Evolutionary conservation across 2,329 filamentous ascomycete species (phyloP), one percentile per base, ranked within the genome.

Genomic region (Colletotrichum shisoi): DNA sequence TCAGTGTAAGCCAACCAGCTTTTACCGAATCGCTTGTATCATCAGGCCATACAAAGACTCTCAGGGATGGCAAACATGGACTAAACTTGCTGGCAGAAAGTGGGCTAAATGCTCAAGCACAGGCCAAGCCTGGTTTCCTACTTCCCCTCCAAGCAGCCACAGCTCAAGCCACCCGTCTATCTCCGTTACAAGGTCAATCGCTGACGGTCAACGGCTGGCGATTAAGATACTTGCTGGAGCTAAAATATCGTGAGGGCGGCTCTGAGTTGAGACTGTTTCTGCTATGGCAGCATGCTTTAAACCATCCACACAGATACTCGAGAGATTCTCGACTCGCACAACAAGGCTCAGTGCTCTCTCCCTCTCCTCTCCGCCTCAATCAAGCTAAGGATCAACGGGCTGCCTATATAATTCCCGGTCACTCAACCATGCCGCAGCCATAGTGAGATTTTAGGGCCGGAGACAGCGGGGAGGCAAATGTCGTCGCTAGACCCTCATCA

Each of bases 401-500:
- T 61, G 15, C 37, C 40, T 3, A 13, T 62, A 31, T 34, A 45
- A 46, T 42, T 34, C n/a, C 53, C 46, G 39, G 24, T 53, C 44
- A 39, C 51, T n/a, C 39, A 45, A 19, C 27, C 19, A 24, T 31
- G 52, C 31, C 54, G 24, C 24, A 19, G 52, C 60, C 49, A 64
- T 68, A 60, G 65, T 69, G 31, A 69, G 64, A 69, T 62, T 69
- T 69, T 68, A 65, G 60, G 51, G 37, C 24, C 19, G 58, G 57
- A 63, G 27, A 57, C 42, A 57, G 42, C 31, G 21, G 39, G n/a
- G 54, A 37, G 53, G 17, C 19, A 24, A 53, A 53, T n/a, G 46
- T 34, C 37, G 40, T 13, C 24, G 49, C 48, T 44, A 52, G 37
- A 44, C 9, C 46, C 34, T 34, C 37, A 42, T 57, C 46, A 60